phyloP scores from a whole-genome alignment of 176 grass and related monocot genomes.

The Raddia distichophylla region DNA sequence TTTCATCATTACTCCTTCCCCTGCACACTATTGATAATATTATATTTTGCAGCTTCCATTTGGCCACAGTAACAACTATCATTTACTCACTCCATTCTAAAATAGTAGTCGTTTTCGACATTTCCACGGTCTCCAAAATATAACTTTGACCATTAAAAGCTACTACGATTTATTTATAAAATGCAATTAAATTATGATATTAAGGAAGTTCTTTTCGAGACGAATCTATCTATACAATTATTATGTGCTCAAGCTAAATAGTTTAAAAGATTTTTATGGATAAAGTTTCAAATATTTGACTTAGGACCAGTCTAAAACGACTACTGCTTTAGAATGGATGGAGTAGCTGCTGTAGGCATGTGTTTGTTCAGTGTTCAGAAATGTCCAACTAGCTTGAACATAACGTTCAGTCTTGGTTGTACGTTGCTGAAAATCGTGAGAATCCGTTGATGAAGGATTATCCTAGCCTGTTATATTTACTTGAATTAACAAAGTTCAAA shows the following conservation, averaged over 20 bases:
- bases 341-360: background rate
- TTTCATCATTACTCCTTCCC: slow-evolving; percentile 18
- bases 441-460: background rate
- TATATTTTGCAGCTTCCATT: slow-evolving; percentile 17
- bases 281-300: too few relatives aligned
- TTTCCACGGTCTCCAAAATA: too few relatives aligned
- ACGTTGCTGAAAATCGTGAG: background rate
- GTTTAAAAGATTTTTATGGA: too few relatives aligned
- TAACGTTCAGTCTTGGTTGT: background rate
- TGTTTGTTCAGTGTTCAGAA: slow-evolving; percentile 9
- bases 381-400: slow-evolving; percentile 22
- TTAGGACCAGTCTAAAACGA: too few relatives aligned
- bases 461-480: slow-evolving; percentile 5
- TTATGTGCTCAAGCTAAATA: too few relatives aligned
- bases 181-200: too few relatives aligned
- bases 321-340: too few relatives aligned
- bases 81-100: background rate
- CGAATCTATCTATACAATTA: too few relatives aligned
- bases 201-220: too few relatives aligned
- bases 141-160: too few relatives aligned
- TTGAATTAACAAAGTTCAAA: slow-evolving; percentile 27
- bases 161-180: too few relatives aligned
- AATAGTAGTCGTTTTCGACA: too few relatives aligned
- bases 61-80: background rate
- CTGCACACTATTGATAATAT: background rate